These are phyloP conservation scores for Wilhelminamyces savonicus DNA, from an alignment of 805 yeast genomes.

Conservation along the genomic window DNA sequence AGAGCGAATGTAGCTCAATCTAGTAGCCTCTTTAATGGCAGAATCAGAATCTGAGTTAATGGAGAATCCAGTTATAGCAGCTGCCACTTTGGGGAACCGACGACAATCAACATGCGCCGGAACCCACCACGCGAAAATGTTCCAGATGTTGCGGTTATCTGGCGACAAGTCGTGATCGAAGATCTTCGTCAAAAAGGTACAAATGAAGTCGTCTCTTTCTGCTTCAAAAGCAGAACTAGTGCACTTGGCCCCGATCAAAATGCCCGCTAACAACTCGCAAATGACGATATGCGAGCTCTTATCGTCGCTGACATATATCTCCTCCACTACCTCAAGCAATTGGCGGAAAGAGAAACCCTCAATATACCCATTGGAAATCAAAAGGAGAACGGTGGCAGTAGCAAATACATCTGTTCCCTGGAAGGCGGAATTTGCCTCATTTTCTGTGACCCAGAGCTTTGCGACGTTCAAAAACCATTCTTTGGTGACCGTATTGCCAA, in stretches of 20 bases:
- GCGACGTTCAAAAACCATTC: constrained; percentile 55
- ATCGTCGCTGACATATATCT: constrained; percentile 56
- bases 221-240: constrained; percentile 27
- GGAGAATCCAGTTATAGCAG: constrained; percentile 40
- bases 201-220: constrained; percentile 41
- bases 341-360: constrained; percentile 44
- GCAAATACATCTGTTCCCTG: constrained; percentile 60
- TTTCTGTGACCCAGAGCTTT: constrained; percentile 52
- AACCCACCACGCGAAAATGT: constrained; percentile 66
- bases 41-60: constrained; percentile 48
- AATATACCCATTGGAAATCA: constrained; percentile 41
- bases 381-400: constrained; percentile 41
- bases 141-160: constrained; percentile 71
- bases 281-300: constrained; percentile 69
- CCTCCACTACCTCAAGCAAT: constrained; percentile 42
- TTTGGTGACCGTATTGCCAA: constrained; percentile 43
- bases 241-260: constrained; percentile 44
- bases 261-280: constrained; percentile 65
- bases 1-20: constrained; percentile 50
- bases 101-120: constrained; percentile 63
- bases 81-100: constrained; percentile 50
- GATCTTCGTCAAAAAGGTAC: constrained; percentile 37
- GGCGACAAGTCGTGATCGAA: constrained; percentile 61
- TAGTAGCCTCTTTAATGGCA: constrained; percentile 59
- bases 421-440: constrained; percentile 63